Evolutionary conservation across 2,329 filamentous ascomycete species (phyloP).

Genomic region (Pseudogymnoascus sp.): DNA sequence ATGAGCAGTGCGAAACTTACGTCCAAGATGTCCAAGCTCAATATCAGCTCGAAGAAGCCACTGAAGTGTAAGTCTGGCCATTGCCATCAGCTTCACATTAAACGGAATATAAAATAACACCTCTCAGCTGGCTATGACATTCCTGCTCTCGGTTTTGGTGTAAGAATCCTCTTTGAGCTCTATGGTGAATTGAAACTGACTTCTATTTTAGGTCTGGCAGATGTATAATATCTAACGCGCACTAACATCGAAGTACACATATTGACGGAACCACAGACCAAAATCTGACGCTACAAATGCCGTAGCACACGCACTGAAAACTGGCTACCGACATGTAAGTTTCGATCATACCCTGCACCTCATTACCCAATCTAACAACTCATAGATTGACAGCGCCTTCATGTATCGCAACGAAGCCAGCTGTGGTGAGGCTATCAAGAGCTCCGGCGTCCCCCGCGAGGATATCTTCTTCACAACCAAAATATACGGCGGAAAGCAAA

Average conservation of each 20-base stretch:
- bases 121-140: slow-evolving; percentile 50
- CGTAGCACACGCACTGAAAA: slow-evolving; percentile 45
- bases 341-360: background rate
- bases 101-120: background rate
- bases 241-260: background rate
- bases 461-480: slow-evolving; percentile 60
- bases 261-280: background rate
- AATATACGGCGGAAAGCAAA: slow-evolving; percentile 43
- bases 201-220: slow-evolving; percentile 5
- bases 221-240: background rate
- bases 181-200: background rate
- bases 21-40: background rate
- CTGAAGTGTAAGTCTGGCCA: background rate
- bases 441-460: slow-evolving; percentile 45
- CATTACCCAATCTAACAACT: slow-evolving; percentile 10
- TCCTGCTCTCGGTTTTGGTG: slow-evolving; percentile 53
- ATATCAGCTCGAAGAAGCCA: background rate
- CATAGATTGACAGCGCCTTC: slow-evolving; percentile 52
- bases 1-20: background rate
- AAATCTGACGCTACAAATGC: background rate
- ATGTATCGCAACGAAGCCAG: slow-evolving; percentile 53
- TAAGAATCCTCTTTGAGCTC: slow-evolving; percentile 31
- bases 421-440: slow-evolving; percentile 46
- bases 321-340: slow-evolving; percentile 51
- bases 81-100: background rate